phyloP scores from a whole-genome alignment of 768 basidiomycete species.

The Leucosporidium yakuticum region DNA sequence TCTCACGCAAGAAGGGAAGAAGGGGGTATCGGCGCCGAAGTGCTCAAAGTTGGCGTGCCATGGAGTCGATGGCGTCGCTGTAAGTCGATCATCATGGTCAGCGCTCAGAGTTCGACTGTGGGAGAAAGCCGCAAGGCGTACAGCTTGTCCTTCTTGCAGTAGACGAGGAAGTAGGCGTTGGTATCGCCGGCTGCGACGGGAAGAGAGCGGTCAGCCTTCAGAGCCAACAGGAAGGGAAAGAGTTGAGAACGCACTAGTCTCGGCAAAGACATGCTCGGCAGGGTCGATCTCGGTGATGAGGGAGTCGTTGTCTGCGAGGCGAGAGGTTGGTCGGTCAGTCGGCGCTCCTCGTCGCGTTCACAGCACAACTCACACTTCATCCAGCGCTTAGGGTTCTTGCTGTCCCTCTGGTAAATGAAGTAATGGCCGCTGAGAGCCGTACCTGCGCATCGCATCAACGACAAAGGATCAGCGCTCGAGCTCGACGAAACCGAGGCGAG shows the following conservation, averaged over 20 bases:
- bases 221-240: too few species aligned
- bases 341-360: neutral
- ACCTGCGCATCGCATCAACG: constrained; percentile 17
- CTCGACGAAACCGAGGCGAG: neutral
- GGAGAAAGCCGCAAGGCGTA: neutral
- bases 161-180: constrained; percentile 46
- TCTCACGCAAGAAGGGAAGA: too few species aligned
- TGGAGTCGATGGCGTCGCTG: constrained; percentile 25
- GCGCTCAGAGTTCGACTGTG: too few species aligned
- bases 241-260: constrained; percentile 54
- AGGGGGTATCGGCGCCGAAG: too few species aligned
- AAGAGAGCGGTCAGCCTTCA: neutral
- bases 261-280: constrained; percentile 76
- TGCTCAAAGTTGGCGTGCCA: constrained; percentile 7
- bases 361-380: constrained; percentile 55
- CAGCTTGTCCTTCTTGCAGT: constrained; percentile 41
- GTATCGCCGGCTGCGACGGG: constrained; percentile 19
- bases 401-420: constrained; percentile 77
- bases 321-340: neutral
- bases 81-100: too few species aligned
- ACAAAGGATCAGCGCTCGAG: neutral
- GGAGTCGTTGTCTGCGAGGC: constrained; percentile 72
- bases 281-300: constrained; percentile 62
- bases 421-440: constrained; percentile 62
- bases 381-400: constrained; percentile 52